Evolutionary conservation across 306 rosid species (phyloP), one percentile per base, ranked within the genome.

Genomic region (Luffa aegyptiaca): DNA sequence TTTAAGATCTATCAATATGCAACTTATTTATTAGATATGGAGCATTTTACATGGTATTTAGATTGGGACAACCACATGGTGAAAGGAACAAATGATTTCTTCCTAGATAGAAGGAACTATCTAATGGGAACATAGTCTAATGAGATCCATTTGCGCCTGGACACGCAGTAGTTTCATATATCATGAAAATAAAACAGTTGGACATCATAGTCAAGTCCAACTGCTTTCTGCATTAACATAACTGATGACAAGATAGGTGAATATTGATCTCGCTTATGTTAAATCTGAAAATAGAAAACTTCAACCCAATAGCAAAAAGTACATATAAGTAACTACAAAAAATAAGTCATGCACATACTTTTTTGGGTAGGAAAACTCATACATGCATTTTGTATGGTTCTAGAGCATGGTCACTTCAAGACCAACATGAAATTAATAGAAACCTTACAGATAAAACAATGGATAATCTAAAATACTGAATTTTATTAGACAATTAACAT

Each of bases 391-490:
- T 12, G 20, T 26, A 7, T n/a, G 3, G 76, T 70, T 70, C 53
- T 39, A n/a, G 58, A 72, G 53, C 46, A 48, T 6, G 42, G 58
- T 17, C 36, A 46, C 55, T 46, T 10, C 7, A 16, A 71, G 41
- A 71, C 20, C 18, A 46, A 71, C 76, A 71, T 20, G 37, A 72
- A 72, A 31, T 48, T 72, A 48, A 72, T 16, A 72, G 77, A 72
- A 48, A 45, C 55, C 53, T 13, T 31, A 73, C 42, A 8, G 59
- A 73, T 33, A 18, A 46, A 51, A 26, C 55, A 73, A 72, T 73
- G 59, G 44, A 49, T 5, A 73, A 26, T 26, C 26, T 49, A 49
- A 72, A 14, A 48, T 31, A 31, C 14, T 73, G 59, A 73, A 31
- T 44, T 2, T 14, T 73, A 73, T 49, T 46, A 48, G 37, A 46